Evolutionary conservation across 106 monocot species (phyloP), one percentile per base, ranked within the genome.

Genomic region (Allium sativum): DNA sequence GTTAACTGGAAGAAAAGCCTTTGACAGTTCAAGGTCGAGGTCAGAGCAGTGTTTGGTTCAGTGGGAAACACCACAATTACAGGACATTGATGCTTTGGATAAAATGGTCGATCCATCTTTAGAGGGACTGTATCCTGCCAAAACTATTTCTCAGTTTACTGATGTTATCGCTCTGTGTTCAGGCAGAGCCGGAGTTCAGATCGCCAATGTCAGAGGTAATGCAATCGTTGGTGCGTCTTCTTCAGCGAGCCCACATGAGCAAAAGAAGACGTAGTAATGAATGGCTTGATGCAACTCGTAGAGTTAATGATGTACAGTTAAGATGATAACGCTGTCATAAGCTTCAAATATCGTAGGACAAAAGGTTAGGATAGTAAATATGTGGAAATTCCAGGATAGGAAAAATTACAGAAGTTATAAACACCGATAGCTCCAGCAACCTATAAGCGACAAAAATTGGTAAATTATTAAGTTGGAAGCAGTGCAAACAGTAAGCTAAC

Each of bases 131-230:
- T 72, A 72, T 48, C 57, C 64, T 72, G 72, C 72, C 56, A 72
- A 72, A 45, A 56, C 72, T 7, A 56, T 72, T 54, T 72, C 72
- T 13, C 55, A 64, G 14, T 65, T 72, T 64, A 64, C 72, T 72
- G 64, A 64, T 57, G 57, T 65, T 41, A 65, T 72, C 42, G 72
- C 64, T 18, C 72, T 72, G 3, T 65, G 72, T 58, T 56, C 70
- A 89, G 93, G 31, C 80, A 15, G 82, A 93, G 67, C 88, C 93
- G 56, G 88, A 93, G 52, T 85, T 89, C 70, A 76, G 93, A 66
- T 84, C 84, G 46, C 88, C 84, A 17, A 93, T 93, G 84, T 88
- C 88, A 17, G 93, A 93, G 60, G 93, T 93, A 48, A 85, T 94
- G 1, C 89, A 94, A 67, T 80, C 82, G 21, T 58, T 94, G 45